Evolutionary conservation across 441 rosid genomes (phyloP), one percentile per base, ranked within the genome.

Genomic region (Arabidopsis hybrid): DNA sequence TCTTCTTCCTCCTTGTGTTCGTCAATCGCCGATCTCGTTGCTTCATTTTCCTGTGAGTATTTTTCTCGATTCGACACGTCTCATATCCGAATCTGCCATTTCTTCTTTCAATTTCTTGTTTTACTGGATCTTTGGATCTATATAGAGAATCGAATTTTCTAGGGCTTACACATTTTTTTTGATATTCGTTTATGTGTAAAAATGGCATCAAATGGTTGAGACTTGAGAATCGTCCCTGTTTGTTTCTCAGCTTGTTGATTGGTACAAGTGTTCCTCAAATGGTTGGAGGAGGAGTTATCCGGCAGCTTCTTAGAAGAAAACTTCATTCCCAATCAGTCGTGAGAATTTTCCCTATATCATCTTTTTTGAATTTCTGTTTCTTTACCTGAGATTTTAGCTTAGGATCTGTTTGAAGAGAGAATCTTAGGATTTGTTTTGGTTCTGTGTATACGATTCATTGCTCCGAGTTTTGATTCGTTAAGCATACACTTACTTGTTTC

Each of bases 231-330:
- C 38, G 6, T 39, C 6, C 40, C 7, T 56, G 32, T 68, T 35
- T 56, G 42, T 49, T 2, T 60, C 60, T 10, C 60, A 75, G 65
- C 1, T 12, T 46, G 13, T 69, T 56, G 36, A 62, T 69, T 74
- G 75, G 71, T 38, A 39, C 69, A 36, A 43, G 60, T 13, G 35
- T 68, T 80, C 49, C 43, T 68, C 66, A 83, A 86, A 95, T 95
- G 98, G 92, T 84, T 85, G 97, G 99, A 75, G 86, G 91, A 76
- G 86, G 91, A 65, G 75, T 89, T 61, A 91, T 89, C 83, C 89
- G 74, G 80, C 96, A 80, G 85, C 95, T 92, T 78, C 83, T 95
- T 34, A 85, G 91, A 81, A 85, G 91, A 81, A 91, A 87, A 60
- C 83, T 91, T 77, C 92, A 83, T 57, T 86, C 85, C 45, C 85